Evolutionary conservation across 2,329 filamentous ascomycete genomes (phyloP).

Genomic region (Sclerotiophoma versabilis): DNA sequence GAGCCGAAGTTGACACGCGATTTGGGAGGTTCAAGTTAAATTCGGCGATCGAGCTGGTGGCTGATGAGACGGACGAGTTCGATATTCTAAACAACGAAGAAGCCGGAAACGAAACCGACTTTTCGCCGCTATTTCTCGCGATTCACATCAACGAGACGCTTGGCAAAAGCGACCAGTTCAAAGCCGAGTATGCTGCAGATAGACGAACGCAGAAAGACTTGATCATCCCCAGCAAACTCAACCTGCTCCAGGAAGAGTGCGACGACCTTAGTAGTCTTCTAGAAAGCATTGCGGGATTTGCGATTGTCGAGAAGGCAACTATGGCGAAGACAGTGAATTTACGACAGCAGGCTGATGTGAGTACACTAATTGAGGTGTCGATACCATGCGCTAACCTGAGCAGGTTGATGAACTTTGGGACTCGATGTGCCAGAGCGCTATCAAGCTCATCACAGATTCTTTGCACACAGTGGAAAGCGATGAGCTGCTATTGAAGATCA

Average conservation of each 20-base stretch:
- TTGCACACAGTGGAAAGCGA: slow-evolving; percentile 84
- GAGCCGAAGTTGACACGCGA: slow-evolving; percentile 77
- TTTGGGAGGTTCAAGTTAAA: slow-evolving; percentile 88
- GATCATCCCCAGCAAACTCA: slow-evolving; percentile 77
- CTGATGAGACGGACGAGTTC: slow-evolving; percentile 94
- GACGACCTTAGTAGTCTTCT: slow-evolving; percentile 86
- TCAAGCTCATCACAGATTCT: slow-evolving; percentile 80
- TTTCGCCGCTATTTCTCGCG: slow-evolving; percentile 92
- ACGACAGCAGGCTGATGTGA: slow-evolving; percentile 79
- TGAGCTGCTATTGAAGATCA: slow-evolving; percentile 90
- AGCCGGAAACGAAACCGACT: slow-evolving; percentile 85
- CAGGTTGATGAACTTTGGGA: slow-evolving; percentile 98
- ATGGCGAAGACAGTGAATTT: slow-evolving; percentile 86
- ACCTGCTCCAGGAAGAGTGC: slow-evolving; percentile 81
- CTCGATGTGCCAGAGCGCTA: slow-evolving; percentile 90
- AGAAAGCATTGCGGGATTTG: slow-evolving; percentile 94
- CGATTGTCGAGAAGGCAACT: slow-evolving; percentile 93
- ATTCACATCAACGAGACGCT: slow-evolving; percentile 96
- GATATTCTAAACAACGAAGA: slow-evolving; percentile 91
- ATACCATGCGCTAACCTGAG: slow-evolving; percentile 2
- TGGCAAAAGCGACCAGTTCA: slow-evolving; percentile 89
- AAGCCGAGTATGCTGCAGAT: slow-evolving; percentile 89
- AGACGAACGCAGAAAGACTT: slow-evolving; percentile 91
- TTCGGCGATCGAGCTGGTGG: slow-evolving; percentile 92
- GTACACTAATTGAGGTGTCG: slow-evolving; percentile 27